phyloP scores from a whole-genome alignment of 139 green algal genomes.

The Volvox reticuliferus region DNA sequence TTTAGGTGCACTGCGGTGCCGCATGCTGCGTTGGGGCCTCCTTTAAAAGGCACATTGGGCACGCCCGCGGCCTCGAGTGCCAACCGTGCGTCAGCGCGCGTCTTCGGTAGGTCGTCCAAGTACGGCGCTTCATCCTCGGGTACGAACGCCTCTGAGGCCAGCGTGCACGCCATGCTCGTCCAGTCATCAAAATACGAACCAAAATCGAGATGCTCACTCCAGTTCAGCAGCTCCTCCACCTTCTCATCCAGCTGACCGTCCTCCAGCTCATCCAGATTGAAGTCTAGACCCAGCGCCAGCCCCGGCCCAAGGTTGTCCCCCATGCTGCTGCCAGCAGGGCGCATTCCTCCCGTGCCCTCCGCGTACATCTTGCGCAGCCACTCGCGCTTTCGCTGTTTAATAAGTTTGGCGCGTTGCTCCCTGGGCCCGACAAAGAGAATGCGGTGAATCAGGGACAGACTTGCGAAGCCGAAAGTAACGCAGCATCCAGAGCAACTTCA shows the following conservation, averaged over 20 bases:
- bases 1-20: background rate
- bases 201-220: conserved; percentile 68
- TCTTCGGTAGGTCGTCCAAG: background rate
- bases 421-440: conserved; percentile 41
- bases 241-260: conserved; percentile 43
- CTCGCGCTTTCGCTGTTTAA: conserved; percentile 68
- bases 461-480: too few species aligned
- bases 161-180: conserved; percentile 57
- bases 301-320: background rate
- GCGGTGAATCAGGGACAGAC: too few species aligned
- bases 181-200: conserved; percentile 66
- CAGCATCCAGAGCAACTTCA: too few species aligned
- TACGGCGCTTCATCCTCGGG: conserved; percentile 44
- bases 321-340: background rate
- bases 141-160: conserved; percentile 57
- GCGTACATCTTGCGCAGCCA: conserved; percentile 75
- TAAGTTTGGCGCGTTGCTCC: conserved; percentile 47
- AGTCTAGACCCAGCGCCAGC: background rate
- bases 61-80: conserved; percentile 53
- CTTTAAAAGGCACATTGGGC: conserved; percentile 56
- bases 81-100: conserved; percentile 24
- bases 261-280: conserved; percentile 24
- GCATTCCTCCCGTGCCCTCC: background rate
- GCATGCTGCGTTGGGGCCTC: conserved; percentile 24
- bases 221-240: conserved; percentile 61